Base-by-base conservation (phyloP, 1,139 yeast species). In the Kodamaea sp. region DNA sequence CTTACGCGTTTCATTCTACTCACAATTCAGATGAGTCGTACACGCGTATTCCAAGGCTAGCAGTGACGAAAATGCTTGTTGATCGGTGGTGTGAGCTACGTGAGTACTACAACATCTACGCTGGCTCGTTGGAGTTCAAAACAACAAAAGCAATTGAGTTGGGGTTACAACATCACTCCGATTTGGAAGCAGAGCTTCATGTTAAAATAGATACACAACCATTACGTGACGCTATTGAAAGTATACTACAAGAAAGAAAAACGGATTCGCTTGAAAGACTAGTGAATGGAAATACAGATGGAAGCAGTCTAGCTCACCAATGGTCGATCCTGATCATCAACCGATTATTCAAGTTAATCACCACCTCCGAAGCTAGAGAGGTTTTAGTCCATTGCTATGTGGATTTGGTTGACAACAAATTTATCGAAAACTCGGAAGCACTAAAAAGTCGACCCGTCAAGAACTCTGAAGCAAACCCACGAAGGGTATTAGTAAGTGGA, bases 331-430 rank as follows among this genome's bases (percentile, higher is more conserved):
- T 56, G 26, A 51, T 63, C 1, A 54, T 68, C 2, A 43, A 43
- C 14, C 56, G 73, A 26, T 40, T 78, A 19, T 50, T 62, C 14
- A 55, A 59, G 11, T 51, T 80, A 15, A 53, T 77, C 11, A 46
- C 58, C 4, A 55, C 55, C 7, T 78, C 84, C 0, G 73, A 73
- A 38, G 79, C 84, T 2, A 61, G 89, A 42, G 90, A 83, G 50
- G 52, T 83, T 4, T 54, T 78, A 33, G 70, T 79, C 5, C 83
- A 80, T 52, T 76, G 76, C 3, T 76, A 70, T 43, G 44, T 78
- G 13, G 61, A 73, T 44, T 42, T 64, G 1, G 39, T 51, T 0
- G 39, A 47, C 1, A 55, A 58, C 2, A 38, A 43, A 5, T 51
- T 73, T 21, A 43, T 61, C 1, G 44, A 50, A 1, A 41, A 38